Conservation (phyloP, 2,329 filamentous ascomycete species). For the Fonsecaea nubica region DNA sequence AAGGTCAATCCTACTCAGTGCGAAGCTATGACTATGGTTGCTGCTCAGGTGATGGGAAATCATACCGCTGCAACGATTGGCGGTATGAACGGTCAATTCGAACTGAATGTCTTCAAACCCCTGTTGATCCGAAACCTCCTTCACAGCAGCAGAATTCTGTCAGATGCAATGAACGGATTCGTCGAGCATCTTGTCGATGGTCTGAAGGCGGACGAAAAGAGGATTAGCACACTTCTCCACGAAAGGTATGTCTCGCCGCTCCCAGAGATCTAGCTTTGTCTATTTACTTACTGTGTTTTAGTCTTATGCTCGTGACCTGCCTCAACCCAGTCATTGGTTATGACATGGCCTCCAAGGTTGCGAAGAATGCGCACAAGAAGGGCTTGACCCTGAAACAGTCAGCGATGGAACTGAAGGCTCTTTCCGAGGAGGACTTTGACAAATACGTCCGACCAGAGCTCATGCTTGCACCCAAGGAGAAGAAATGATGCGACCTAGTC, state of each 20-base stretch:
- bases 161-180: conserved; percentile 93
- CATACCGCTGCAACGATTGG: conserved; percentile 90
- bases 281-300: conserved; percentile 48
- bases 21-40: conserved; percentile 97
- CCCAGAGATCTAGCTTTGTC: conserved; percentile 2
- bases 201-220: conserved; percentile 89
- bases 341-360: conserved; percentile 95
- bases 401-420: conserved; percentile 88
- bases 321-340: conserved; percentile 97
- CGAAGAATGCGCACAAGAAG: conserved; percentile 99
- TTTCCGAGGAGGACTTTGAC: conserved; percentile 90
- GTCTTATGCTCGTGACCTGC: conserved; percentile 97
- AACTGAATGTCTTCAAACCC: conserved; percentile 99
- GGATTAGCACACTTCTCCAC: conserved; percentile 87
- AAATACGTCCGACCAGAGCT: conserved; percentile 87
- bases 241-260: conserved; percentile 73
- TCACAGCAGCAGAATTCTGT: conserved; percentile 85
- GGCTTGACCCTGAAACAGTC: conserved; percentile 90
- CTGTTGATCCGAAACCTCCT: conserved; percentile 93
- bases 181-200: conserved; percentile 90
- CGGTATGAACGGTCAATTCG: conserved; percentile 97
- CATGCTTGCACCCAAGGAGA: conserved; percentile 85
- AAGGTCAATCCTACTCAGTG: conserved; percentile 99
- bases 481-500: conserved; percentile 56
- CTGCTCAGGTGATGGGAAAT: conserved; percentile 97